Evolutionary conservation across 768 basidiomycete species (phyloP).

Genomic region (Neoboletus brunneissimus): DNA sequence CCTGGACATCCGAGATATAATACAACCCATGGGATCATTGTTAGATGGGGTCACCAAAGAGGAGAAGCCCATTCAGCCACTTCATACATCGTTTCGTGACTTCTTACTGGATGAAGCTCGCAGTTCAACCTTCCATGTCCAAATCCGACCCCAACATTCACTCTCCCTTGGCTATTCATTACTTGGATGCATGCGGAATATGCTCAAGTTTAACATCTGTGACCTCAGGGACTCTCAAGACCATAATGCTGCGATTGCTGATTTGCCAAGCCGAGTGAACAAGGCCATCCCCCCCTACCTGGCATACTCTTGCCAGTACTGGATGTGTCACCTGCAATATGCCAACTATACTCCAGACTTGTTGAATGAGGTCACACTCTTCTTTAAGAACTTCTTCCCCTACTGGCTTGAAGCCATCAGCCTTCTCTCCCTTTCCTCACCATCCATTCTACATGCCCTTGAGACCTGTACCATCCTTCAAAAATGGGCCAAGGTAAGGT

Average conservation of each 20-base stretch:
- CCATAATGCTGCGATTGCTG: not conserved
- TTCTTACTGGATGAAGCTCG: not conserved
- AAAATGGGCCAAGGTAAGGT: no score
- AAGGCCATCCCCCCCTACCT: not conserved
- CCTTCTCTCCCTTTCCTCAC: constrained; percentile 8
- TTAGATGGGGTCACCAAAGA: not conserved
- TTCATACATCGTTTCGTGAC: not conserved
- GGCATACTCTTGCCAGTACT: not conserved
- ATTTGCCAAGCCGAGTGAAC: not conserved
- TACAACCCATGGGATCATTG: not conserved
- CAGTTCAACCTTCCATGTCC: not conserved
- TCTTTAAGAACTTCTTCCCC: constrained; percentile 28
- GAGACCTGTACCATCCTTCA: no score
- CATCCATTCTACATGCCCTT: no score
- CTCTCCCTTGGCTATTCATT: not conserved
- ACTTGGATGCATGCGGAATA: not conserved
- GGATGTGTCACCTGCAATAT: not conserved
- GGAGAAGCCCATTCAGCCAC: not conserved
- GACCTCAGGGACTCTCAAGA: not conserved
- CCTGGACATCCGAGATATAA: not conserved
- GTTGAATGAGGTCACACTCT: constrained; percentile 11
- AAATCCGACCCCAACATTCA: not conserved
- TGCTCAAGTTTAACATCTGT: not conserved
- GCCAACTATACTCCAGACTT: constrained; percentile 11
- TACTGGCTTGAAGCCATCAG: constrained; percentile 40